Conservation (phyloP, 75 land plant species). For the Selaginella tamariscina region DNA sequence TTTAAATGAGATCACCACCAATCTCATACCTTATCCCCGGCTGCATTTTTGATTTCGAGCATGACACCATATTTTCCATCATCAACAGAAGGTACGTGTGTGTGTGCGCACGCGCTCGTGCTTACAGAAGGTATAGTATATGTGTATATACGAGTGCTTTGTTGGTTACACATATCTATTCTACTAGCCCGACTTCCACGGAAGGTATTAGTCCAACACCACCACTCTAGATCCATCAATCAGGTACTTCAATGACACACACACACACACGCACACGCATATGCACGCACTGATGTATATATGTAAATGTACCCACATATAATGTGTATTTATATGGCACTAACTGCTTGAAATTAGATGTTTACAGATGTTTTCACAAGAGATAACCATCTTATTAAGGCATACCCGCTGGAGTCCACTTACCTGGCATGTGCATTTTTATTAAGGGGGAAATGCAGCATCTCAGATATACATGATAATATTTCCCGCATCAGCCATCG, state of each 20-base stretch:
- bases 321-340: not conserved
- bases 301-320: not conserved
- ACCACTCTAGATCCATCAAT: not conserved
- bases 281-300: too few relatives aligned
- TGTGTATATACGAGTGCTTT: not conserved
- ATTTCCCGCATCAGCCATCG: conserved; percentile 24
- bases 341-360: conserved; percentile 15
- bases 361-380: conserved; percentile 21
- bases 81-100: conserved; percentile 12
- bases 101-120: not conserved
- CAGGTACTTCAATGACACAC: too few relatives aligned
- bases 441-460: conserved; percentile 23
- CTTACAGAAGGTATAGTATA: not conserved
- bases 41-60: conserved; percentile 29
- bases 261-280: too few relatives aligned
- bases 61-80: conserved; percentile 19
- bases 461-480: conserved; percentile 24
- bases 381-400: conserved; percentile 30
- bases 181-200: not conserved
- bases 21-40: conserved; percentile 27
- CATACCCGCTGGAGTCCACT: conserved; percentile 22
- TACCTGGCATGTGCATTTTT: conserved; percentile 31
- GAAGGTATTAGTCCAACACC: not conserved
- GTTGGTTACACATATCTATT: not conserved
- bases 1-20: conserved; percentile 29